phyloP scores from a whole-genome alignment of 2,329 filamentous ascomycete genomes.

The Fusarium buxicola region DNA sequence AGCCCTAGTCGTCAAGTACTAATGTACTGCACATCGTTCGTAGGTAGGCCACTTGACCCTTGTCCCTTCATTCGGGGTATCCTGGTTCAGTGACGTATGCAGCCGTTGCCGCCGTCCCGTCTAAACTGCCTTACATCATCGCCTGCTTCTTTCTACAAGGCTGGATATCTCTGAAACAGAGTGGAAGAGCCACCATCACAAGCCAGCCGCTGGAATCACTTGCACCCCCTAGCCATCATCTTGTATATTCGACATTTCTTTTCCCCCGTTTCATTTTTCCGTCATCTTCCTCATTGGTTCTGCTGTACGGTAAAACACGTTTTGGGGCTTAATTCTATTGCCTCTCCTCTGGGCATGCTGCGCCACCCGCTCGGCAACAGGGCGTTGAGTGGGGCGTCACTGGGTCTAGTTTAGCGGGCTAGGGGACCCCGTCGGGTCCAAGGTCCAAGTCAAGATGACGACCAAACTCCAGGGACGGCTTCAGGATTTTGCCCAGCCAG shows the following conservation, averaged over 20 bases:
- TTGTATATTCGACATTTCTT: not conserved
- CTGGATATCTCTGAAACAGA: constrained; percentile 9
- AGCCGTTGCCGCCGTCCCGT: constrained; percentile 25
- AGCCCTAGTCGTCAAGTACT: not conserved
- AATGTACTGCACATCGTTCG: constrained; percentile 6
- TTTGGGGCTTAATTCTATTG: no score
- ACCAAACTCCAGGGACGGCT: constrained; percentile 15
- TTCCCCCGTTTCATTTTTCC: constrained; percentile 2
- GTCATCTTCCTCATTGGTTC: constrained; percentile 1
- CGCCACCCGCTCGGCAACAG: constrained; percentile 39
- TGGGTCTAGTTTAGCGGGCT: constrained; percentile 15
- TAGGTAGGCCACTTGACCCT: constrained; percentile 7
- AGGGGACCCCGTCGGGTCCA: constrained; percentile 4
- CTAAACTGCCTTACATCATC: constrained; percentile 39
- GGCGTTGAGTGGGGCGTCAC: constrained; percentile 37
- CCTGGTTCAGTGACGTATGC: constrained; percentile 34
- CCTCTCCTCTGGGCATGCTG: constrained; percentile 25
- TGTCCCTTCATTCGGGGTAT: no score
- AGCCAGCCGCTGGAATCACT: constrained; percentile 3
- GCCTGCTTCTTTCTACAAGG: constrained; percentile 21
- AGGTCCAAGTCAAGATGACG: constrained; percentile 7
- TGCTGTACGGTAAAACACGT: constrained; percentile 1
- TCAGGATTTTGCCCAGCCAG: not conserved
- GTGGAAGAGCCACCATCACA: constrained; percentile 10
- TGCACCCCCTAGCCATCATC: not conserved